Percentiles rank a stretch among this genome's conserved stretches.
phyloP scores from a whole-genome alignment of 129 eudicot genomes.

The Escallonia herrerae region DNA sequence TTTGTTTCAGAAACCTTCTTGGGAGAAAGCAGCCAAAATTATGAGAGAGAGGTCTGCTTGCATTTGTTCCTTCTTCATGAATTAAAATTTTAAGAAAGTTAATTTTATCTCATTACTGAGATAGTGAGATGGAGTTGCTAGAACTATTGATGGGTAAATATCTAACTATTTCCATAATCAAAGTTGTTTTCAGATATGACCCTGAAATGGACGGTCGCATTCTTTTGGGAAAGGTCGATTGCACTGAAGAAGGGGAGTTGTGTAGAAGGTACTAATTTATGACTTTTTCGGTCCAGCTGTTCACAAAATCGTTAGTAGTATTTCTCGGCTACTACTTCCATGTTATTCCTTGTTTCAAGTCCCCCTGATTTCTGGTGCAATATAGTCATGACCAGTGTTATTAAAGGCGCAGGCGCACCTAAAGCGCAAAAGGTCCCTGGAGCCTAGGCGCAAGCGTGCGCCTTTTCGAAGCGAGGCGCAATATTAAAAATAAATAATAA shows the following conservation, averaged over 20 bases:
- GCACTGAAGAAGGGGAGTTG: conserved; percentile 86
- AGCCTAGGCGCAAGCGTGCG: too few species aligned
- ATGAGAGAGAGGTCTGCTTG: conserved; percentile 62
- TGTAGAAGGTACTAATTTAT: conserved; percentile 64
- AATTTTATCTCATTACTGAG: conserved; percentile 10
- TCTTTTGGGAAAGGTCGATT: conserved; percentile 84
- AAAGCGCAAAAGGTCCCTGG: too few species aligned
- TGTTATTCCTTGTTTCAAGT: background rate
- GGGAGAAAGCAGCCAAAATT: conserved; percentile 97
- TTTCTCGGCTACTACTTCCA: too few species aligned
- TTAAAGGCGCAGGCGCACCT: too few species aligned
- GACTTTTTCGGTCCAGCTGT: too few species aligned
- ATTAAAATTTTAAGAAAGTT: background rate
- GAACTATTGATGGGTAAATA: background rate
- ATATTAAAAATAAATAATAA: too few species aligned
- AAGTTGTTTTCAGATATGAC: conserved; percentile 59
- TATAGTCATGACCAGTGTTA: background rate
- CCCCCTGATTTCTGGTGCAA: background rate
- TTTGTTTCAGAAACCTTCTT: conserved; percentile 79
- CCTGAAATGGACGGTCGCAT: conserved; percentile 91
- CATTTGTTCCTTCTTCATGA: conserved; percentile 4
- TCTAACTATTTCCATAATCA: conserved; percentile 13
- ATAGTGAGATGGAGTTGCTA: background rate
- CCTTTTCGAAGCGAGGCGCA: too few species aligned
- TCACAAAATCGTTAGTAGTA: too few species aligned